These are phyloP conservation scores for Conticribra weissflogii DNA, from an alignment of 108 stramenopile genomes.

Conservation along the genomic window DNA sequence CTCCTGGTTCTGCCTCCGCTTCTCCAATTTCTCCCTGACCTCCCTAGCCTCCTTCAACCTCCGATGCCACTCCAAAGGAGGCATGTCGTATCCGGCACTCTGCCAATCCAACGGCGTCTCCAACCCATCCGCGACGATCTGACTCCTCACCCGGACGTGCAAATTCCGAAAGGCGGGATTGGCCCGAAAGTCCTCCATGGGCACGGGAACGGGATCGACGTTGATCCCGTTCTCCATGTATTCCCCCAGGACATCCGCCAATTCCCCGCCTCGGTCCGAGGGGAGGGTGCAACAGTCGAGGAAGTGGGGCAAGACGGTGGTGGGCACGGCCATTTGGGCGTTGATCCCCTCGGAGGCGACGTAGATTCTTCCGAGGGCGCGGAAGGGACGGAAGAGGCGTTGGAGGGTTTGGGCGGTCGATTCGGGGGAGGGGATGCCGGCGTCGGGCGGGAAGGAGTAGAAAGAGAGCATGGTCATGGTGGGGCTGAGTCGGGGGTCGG, in stretches of 20 bases:
- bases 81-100: constrained; percentile 89
- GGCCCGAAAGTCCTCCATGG: constrained; percentile 65
- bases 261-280: constrained; percentile 15
- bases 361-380: constrained; percentile 91
- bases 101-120: constrained; percentile 84
- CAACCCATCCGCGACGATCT: constrained; percentile 98
- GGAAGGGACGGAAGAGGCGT: constrained; percentile 84
- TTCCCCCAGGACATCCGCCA: constrained; percentile 51
- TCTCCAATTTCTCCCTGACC: constrained; percentile 6
- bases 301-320: constrained; percentile 62
- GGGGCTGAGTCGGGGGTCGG: constrained; percentile 66
- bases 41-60: constrained; percentile 74
- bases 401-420: constrained; percentile 60
- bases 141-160: constrained; percentile 86
- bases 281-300: constrained; percentile 26
- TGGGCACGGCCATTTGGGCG: constrained; percentile 97
- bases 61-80: constrained; percentile 94
- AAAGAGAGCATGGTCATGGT: constrained; percentile 92
- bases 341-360: constrained; percentile 95
- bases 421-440: constrained; percentile 71
- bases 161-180: constrained; percentile 87
- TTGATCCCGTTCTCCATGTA: constrained; percentile 93
- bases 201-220: constrained; percentile 77
- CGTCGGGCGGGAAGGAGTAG: constrained; percentile 78
- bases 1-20: background rate